These are phyloP conservation scores for Mortierella sp. DNA, from an alignment of 371 early-diverging fungal genomes.

Conservation along the genomic window DNA sequence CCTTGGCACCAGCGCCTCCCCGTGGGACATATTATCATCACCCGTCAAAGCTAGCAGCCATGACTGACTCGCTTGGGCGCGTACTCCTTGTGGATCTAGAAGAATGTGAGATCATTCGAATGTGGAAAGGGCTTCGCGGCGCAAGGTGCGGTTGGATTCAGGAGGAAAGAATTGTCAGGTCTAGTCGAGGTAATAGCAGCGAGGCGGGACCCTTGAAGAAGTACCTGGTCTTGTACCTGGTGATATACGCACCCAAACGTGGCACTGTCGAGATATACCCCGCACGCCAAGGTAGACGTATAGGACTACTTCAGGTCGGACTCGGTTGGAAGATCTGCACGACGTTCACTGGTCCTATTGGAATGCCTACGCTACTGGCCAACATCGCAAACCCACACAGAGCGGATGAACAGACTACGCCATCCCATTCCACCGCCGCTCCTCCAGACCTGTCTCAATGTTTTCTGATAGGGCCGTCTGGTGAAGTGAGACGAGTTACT, in stretches of 20 bases:
- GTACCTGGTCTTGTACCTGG: slow-evolving; percentile 60
- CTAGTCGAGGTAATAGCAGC: neutral
- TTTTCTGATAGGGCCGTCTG: slow-evolving; percentile 65
- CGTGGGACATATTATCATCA: slow-evolving; percentile 58
- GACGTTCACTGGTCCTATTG: slow-evolving; percentile 53
- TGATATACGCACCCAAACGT: slow-evolving; percentile 68
- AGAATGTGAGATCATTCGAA: slow-evolving; percentile 67
- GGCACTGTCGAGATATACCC: slow-evolving; percentile 69
- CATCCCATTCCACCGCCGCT: neutral
- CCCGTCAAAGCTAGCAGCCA: slow-evolving; percentile 62
- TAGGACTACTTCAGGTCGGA: slow-evolving; percentile 68
- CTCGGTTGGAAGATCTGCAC: slow-evolving; percentile 63
- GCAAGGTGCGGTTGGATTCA: slow-evolving; percentile 73
- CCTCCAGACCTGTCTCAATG: slow-evolving; percentile 59
- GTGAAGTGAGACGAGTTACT: slow-evolving; percentile 58
- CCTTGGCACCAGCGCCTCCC: slow-evolving; percentile 58
- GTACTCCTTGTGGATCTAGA: slow-evolving; percentile 69
- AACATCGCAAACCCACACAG: slow-evolving; percentile 57
- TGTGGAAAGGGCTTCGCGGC: slow-evolving; percentile 77
- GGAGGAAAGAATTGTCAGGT: slow-evolving; percentile 27
- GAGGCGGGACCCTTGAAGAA: slow-evolving; percentile 25
- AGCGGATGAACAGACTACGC: slow-evolving; percentile 22
- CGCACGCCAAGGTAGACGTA: slow-evolving; percentile 69
- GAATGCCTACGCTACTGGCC: slow-evolving; percentile 57
- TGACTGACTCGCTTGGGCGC: slow-evolving; percentile 71